Evolutionary conservation across 306 rosid species (phyloP), one percentile per base, ranked within the genome.

Genomic region (Vigna angularis): DNA sequence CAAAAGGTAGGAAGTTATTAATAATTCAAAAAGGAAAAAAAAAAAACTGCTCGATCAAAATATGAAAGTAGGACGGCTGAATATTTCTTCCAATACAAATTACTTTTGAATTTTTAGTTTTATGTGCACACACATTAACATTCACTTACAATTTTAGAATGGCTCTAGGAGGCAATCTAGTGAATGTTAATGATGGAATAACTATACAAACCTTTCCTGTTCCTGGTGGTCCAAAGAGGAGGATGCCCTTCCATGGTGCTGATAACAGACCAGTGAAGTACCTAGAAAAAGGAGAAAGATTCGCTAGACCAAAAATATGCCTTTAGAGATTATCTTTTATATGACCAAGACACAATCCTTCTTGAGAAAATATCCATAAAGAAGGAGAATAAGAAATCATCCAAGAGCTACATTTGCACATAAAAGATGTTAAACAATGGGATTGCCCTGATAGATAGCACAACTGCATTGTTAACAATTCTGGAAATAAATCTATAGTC

Each of bases 161-260:
- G 26, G 66, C 48, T 30, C 26, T 56, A 53, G 30, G 36, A 82
- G 63, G 66, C 32, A 65, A 65, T 26, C 8, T 26, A 26, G 44
- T 18, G 66, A 6, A 45, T 26, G 24, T 26, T 79, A 75, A 30
- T 18, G 16, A 70, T 68, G 69, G 57, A 72, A 75, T 57, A 72
- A 15, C 78, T 71, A 73, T 51, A 84, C 91, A 63, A 82, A 91
- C 99, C 99, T 95, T 95, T 89, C 99, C 99, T 32, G 99, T 95
- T 57, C 99, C 99, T 15, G 99, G 96, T 57, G 99, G 99, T 10
- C 99, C 99, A 86, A 95, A 95, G 73, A 91, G 99, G 62, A 95
- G 99, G 85, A 93, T 95, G 20, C 99, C 98, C 83, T 95, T 95
- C 99, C 99, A 95, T 57, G 99, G 99, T 63, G 18, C 0, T 18